phyloP scores from a whole-genome alignment of 2,329 filamentous ascomycete genomes.

The Coniochaeta pulveracea region DNA sequence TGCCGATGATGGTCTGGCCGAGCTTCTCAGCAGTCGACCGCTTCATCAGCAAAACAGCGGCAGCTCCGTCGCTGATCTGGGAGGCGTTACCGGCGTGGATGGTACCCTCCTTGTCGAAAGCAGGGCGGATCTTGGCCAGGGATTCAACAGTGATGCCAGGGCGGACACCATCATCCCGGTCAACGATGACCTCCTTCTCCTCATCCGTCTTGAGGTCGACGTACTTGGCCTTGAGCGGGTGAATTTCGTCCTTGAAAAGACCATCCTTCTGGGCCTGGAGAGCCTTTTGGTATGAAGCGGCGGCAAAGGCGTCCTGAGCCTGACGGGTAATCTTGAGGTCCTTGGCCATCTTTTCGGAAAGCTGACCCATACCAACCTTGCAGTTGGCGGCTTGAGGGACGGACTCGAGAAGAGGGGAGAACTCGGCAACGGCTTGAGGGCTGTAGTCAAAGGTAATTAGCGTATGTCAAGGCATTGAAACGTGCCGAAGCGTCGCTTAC shows the following conservation, averaged over 20 bases:
- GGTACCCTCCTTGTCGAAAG: constrained; percentile 81
- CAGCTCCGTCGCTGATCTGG: constrained; percentile 91
- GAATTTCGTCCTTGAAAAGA: constrained; percentile 89
- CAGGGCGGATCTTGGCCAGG: constrained; percentile 80
- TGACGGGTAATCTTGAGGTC: constrained; percentile 62
- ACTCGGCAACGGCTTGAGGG: constrained; percentile 79
- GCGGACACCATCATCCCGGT: constrained; percentile 78
- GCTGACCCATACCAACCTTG: constrained; percentile 92
- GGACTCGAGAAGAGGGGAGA: constrained; percentile 77
- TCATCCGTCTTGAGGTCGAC: constrained; percentile 87
- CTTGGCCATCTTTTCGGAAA: constrained; percentile 92
- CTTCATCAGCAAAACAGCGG: constrained; percentile 92
- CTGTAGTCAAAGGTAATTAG: constrained; percentile 30
- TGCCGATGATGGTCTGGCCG: constrained; percentile 81
- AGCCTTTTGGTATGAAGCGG: constrained; percentile 86
- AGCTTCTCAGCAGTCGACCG: constrained; percentile 81
- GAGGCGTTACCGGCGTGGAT: constrained; percentile 96
- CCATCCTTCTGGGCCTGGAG: constrained; percentile 72
- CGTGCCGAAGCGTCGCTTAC: too few species aligned
- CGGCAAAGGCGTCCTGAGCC: constrained; percentile 85
- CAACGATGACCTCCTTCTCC: constrained; percentile 70
- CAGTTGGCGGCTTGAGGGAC: constrained; percentile 82
- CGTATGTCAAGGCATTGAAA: too few species aligned
- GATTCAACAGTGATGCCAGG: constrained; percentile 77
- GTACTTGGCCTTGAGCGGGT: constrained; percentile 73